These are phyloP conservation scores for Dendrobium huoshanense DNA, from an alignment of 106 monocot genomes.

Conservation along the genomic window DNA sequence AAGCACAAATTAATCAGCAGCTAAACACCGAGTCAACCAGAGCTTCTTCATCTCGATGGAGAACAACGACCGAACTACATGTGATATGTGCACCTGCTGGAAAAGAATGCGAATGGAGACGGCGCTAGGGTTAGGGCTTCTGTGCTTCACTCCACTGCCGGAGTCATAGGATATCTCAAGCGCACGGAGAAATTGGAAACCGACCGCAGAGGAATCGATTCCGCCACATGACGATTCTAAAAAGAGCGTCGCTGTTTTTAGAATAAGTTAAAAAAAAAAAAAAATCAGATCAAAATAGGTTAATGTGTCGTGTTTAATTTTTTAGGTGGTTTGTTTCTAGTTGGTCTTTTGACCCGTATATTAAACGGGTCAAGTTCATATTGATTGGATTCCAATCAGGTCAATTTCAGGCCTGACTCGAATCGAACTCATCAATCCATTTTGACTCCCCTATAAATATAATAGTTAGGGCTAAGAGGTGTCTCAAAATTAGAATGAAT, in stretches of 20 bases:
- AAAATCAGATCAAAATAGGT: no score
- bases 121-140: neutral
- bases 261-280: no score
- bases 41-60: neutral
- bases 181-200: neutral
- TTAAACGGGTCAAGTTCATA: no score
- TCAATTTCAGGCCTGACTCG: no score
- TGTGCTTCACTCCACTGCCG: neutral
- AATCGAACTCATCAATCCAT: no score
- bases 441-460: no score
- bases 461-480: no score
- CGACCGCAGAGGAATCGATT: slow-evolving; percentile 2
- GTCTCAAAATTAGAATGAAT: no score
- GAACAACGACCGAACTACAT: neutral
- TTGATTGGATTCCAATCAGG: no score
- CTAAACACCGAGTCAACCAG: neutral
- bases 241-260: neutral
- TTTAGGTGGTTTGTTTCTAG: no score
- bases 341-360: no score
- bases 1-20: neutral
- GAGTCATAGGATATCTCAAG: neutral
- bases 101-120: neutral
- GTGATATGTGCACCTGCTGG: neutral
- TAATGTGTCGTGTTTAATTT: no score
- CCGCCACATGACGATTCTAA: neutral